Evolutionary conservation across 2,329 filamentous ascomycete genomes (phyloP), one percentile per base, ranked within the genome.

Genomic region (Sordariomycetes sp.): DNA sequence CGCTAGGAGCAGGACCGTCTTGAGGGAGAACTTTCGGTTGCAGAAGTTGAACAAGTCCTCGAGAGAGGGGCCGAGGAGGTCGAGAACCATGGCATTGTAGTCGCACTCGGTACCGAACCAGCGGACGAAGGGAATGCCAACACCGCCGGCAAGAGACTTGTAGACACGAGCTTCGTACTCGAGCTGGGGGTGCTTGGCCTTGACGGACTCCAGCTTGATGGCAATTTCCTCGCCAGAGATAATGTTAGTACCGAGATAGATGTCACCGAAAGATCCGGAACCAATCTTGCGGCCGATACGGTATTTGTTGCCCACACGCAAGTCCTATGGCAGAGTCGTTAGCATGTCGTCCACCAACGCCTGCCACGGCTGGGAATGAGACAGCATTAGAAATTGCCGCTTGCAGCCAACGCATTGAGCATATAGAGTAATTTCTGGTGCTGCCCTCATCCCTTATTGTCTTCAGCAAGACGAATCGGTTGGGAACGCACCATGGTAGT

Each of bases 101-200:
- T 96, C 92, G 64, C 90, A 96, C 67, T 98, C 92, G 40, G 90
- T 96, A 48, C 92, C 92, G 63, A 96, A 98, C 92, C 92, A 98
- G 65, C 90, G 87, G 56, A 98, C 92, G 55, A 96, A 96, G 31
- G 92, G 92, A 46, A 98, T 98, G 40, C 92, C 92, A 49, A 96
- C 92, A 60, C 92, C 92, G 46, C 92, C 92, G 37, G 92, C 92
- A 34, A 98, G 84, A 17, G 76, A 82, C 63, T 82, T 82, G 66
- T 82, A 90, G 51, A 96, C 90, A 50, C 90, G 86, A 38, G 92
- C 92, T 66, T 98, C 92, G 72, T 96, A 96, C 64, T 96, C 92
- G 42, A 98, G 79, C 65, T 96, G 92, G 39, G 92, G 92, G 63
- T 96, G 92, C 75, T 98, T 96, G 58, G 92, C 90, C 75, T 98